Conservation (phyloP, 345 rosid genomes). For the Citrus glauca region DNA sequence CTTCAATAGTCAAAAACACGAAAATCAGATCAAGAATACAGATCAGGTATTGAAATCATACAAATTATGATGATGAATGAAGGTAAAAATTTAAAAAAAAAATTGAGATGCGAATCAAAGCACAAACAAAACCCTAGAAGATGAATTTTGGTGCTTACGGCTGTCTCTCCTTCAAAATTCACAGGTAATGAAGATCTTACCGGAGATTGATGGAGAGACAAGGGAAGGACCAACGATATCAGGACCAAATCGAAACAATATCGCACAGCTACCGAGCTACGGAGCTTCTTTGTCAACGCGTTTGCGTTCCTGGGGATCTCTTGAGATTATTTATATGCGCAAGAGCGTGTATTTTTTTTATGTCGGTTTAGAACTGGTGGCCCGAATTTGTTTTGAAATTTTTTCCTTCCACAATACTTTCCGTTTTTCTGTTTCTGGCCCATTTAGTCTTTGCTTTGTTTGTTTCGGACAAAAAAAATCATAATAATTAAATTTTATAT, state of each 20-base stretch:
- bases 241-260: not conserved
- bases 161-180: constrained; percentile 38
- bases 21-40: not conserved
- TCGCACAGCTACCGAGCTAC: not conserved
- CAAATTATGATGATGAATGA: not conserved
- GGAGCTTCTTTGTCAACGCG: not conserved
- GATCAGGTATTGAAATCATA: not conserved
- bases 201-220: constrained; percentile 20
- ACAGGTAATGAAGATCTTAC: constrained; percentile 50
- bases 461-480: not conserved
- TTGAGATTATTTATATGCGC: not conserved
- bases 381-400: not conserved
- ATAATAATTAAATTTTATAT: not conserved
- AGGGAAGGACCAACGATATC: not conserved
- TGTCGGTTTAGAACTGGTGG: not conserved
- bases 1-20: not conserved
- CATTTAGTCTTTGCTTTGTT: not conserved
- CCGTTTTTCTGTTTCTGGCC: not conserved
- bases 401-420: not conserved
- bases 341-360: not conserved
- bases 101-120: constrained; percentile 5
- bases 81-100: constrained; percentile 8
- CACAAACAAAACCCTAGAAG: constrained; percentile 40
- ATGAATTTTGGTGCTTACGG: constrained; percentile 16
- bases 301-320: not conserved